Percentiles rank a stretch among this genome's conserved stretches.
phyloP scores from a whole-genome alignment of 2,329 filamentous ascomycete species.

The Podosphaera leucotricha region DNA sequence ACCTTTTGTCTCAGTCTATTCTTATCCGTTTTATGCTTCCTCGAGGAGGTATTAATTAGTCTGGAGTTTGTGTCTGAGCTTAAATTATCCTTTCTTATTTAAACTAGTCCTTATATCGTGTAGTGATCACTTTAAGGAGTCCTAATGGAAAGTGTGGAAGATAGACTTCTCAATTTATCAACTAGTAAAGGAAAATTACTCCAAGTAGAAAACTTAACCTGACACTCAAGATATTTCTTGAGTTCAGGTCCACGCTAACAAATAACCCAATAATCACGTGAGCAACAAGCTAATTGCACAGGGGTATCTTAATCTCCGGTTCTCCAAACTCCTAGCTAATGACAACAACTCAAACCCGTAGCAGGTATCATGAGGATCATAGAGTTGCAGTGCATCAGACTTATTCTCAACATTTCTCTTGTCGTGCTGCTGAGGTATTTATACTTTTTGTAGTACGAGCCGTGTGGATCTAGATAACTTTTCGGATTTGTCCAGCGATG shows the following conservation, averaged over 20 bases:
- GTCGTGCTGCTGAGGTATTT: not conserved
- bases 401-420: not conserved
- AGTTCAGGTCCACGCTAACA: not conserved
- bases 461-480: too few species aligned
- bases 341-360: not conserved
- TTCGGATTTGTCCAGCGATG: too few species aligned
- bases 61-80: not conserved
- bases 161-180: not conserved
- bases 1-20: not conserved
- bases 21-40: not conserved
- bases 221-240: not conserved
- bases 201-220: not conserved
- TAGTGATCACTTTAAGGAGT: not conserved
- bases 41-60: not conserved
- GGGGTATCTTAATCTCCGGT: not conserved
- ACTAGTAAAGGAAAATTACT: not conserved
- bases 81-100: not conserved
- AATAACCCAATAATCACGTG: not conserved
- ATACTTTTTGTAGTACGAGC: too few species aligned
- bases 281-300: not conserved
- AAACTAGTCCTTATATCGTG: constrained; percentile 1
- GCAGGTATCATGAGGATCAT: not conserved
- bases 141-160: not conserved
- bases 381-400: not conserved
- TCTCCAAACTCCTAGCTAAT: not conserved